phyloP scores from a whole-genome alignment of 495 filamentous ascomycete genomes.

The Filosporella fistucella region DNA sequence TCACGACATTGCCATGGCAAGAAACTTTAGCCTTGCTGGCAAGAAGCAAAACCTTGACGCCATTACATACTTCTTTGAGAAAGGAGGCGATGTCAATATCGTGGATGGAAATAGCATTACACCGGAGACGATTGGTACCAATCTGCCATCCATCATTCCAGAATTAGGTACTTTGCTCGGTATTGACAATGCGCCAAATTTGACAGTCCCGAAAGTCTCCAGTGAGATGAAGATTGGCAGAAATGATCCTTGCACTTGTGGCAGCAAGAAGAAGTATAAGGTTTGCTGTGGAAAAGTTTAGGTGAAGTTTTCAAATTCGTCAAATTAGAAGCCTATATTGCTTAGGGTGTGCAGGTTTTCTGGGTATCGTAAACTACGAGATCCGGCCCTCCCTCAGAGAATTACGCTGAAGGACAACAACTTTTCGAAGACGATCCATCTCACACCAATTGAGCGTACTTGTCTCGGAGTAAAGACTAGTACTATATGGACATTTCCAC shows the following conservation, averaged over 20 bases:
- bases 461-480: too few species aligned
- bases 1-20: conserved; percentile 7
- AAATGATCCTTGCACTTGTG: conserved; percentile 7
- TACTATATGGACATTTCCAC: too few species aligned
- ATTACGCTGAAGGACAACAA: too few species aligned
- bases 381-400: too few species aligned
- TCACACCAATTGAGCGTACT: too few species aligned
- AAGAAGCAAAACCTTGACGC: conserved; percentile 4
- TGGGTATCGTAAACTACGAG: too few species aligned
- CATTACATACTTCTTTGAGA: conserved; percentile 1
- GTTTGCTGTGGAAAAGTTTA: conserved; percentile 9
- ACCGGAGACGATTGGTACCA: neutral
- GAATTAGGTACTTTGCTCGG: neutral
- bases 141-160: neutral
- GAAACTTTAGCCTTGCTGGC: neutral
- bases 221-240: conserved; percentile 1
- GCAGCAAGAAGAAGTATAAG: conserved; percentile 8
- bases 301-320: too few species aligned
- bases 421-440: too few species aligned
- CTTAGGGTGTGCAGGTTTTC: too few species aligned
- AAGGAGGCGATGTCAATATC: conserved; percentile 7
- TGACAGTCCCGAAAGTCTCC: neutral
- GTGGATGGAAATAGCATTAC: neutral
- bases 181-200: neutral
- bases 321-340: too few species aligned